Evolutionary conservation across 139 green algal species (phyloP), one percentile per base, ranked within the genome.

Genomic region (Coelastrella sp.): DNA sequence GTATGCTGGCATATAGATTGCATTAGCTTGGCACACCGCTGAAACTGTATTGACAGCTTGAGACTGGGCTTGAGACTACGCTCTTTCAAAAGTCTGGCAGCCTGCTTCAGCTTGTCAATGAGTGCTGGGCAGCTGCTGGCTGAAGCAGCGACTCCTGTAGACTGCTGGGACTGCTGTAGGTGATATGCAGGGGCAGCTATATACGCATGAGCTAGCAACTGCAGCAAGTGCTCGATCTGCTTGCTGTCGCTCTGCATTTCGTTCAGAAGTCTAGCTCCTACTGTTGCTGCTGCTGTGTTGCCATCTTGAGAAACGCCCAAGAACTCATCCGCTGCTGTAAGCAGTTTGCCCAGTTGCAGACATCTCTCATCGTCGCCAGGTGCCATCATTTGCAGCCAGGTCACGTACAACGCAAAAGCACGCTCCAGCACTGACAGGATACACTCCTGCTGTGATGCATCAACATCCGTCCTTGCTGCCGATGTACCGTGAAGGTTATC

Each of bases 121-220:
- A 13, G 41, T 30, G 30, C 23, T 15, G 13, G 19, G 5, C 45
- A 11, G 45, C 72, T 66, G 30, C 48, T 66, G 27, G 48, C 30
- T 67, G 19, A 45, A 35, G 72, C 72, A n/a, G n/a, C 17, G 34
- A 35, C 13, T 23, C 6, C 72, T 48, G 72, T 48, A 50, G 13
- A 9, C 32, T 34, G 72, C 48, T 11, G 11, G n/a, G n/a, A n/a
- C 72, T 67, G 48, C 45, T 67, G 48, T 30, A 43, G 48, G 3
- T 67, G 72, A 27, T 66, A 48, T 48, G 66, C 30, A 34, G 43
- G 72, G 7, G 9, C 25, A 40, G 40, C 69, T 9, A 80, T 9
- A 27, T 80, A 48, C n/a, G 72, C 72, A 66, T 80, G 72, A 34
- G 45, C 72, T 15, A 80, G 48, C 15, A 80, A 66, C 72, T 80